phyloP scores from a whole-genome alignment of 164 flowering plant species.

The Protea cynaroides region DNA sequence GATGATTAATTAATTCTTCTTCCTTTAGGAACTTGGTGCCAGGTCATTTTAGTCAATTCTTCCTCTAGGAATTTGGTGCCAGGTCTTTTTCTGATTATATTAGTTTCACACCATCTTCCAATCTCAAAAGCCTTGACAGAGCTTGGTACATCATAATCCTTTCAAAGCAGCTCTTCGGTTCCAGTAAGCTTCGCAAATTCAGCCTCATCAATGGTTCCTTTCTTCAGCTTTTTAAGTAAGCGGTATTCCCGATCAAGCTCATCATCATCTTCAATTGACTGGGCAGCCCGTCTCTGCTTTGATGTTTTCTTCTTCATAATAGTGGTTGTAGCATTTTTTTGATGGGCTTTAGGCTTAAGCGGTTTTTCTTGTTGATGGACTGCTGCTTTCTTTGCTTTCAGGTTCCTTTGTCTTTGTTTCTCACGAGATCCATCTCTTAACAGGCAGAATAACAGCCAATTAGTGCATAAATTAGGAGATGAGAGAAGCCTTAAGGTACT shows the following conservation, averaged over 20 bases:
- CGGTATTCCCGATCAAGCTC: constrained; percentile 80
- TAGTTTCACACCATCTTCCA: neutral
- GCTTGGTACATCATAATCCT: neutral
- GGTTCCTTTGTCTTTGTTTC: constrained; percentile 79
- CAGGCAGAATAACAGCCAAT: constrained; percentile 6
- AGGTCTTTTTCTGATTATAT: neutral
- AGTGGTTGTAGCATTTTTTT: constrained; percentile 26
- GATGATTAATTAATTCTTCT: neutral
- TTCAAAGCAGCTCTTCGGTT: constrained; percentile 51
- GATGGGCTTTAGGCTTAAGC: constrained; percentile 29
- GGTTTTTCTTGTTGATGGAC: constrained; percentile 27
- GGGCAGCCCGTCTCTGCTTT: constrained; percentile 71
- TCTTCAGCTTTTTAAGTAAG: constrained; percentile 74
- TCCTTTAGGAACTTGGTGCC: neutral
- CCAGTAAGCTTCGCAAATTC: constrained; percentile 80
- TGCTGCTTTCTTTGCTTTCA: constrained; percentile 52
- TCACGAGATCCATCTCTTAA: constrained; percentile 82
- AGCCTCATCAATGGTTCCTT: constrained; percentile 63
- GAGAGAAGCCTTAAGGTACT: neutral
- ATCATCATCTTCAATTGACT: constrained; percentile 68
- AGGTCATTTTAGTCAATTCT: neutral
- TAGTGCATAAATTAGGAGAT: neutral
- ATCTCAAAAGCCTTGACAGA: neutral
- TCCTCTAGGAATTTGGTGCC: neutral
- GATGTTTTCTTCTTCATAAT: constrained; percentile 71